Evolutionary conservation across 2,329 filamentous ascomycete species (phyloP).

Genomic region (Colletotrichum tofieldiae): DNA sequence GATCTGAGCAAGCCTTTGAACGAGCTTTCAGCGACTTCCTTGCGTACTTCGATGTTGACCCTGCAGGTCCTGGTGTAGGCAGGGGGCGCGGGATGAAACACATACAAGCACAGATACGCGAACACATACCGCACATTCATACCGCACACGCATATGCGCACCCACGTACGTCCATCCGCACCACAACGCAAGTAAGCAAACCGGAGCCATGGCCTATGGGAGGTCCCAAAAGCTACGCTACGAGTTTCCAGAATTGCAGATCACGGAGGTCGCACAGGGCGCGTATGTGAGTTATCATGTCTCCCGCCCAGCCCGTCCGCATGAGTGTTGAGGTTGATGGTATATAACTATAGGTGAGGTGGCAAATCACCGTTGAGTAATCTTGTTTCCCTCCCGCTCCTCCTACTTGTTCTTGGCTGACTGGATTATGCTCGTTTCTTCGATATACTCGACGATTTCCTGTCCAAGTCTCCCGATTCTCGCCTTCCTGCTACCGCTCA

Average conservation of each 20-base stretch:
- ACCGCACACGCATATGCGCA: constrained; percentile 3
- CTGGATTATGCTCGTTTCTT: not conserved
- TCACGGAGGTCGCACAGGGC: constrained; percentile 17
- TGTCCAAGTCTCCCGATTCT: too few relatives aligned
- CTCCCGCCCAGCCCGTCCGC: not conserved
- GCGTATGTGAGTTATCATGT: not conserved
- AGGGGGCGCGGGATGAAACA: constrained; percentile 18
- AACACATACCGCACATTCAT: not conserved
- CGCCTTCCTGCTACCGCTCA: not conserved
- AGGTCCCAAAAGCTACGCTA: not conserved
- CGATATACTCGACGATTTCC: not conserved
- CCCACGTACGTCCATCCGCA: not conserved
- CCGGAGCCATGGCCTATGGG: not conserved
- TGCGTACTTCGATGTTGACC: not conserved
- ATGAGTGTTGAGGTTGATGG: not conserved
- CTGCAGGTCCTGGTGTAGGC: constrained; percentile 14
- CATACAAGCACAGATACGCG: not conserved
- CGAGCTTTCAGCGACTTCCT: not conserved
- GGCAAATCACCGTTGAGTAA: constrained; percentile 18
- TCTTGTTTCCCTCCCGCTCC: not conserved
- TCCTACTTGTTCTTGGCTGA: not conserved
- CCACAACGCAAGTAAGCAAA: not conserved
- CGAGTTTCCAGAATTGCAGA: constrained; percentile 12
- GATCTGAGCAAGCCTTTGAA: not conserved
- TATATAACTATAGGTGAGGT: constrained; percentile 37